A percentile compares a stretch with the other conserved stretches of the same genome.
phyloP scores from a whole-genome alignment of 805 yeast genomes.

The Hagleromyces aurorensis region DNA sequence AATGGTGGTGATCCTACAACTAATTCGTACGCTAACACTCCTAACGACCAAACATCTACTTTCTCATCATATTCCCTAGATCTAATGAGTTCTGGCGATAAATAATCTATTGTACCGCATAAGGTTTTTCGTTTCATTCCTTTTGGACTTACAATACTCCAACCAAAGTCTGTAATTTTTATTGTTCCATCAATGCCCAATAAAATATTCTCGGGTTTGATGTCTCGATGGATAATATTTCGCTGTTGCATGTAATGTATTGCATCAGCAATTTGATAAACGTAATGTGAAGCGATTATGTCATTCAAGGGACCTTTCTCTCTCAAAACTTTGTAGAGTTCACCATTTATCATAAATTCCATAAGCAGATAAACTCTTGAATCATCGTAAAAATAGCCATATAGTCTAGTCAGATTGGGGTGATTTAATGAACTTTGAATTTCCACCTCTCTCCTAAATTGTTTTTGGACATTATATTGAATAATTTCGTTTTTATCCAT shows the following conservation, averaged over 20 bases:
- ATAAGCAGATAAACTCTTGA: slow-evolving; percentile 73
- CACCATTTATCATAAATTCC: slow-evolving; percentile 83
- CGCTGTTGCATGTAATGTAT: slow-evolving; percentile 69
- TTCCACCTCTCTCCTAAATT: slow-evolving; percentile 85
- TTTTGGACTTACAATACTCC: slow-evolving; percentile 70
- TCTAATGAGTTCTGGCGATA: slow-evolving; percentile 94
- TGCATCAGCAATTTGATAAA: slow-evolving; percentile 77
- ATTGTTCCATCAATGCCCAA: slow-evolving; percentile 67
- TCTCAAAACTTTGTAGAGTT: slow-evolving; percentile 67
- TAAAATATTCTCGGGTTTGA: slow-evolving; percentile 88
- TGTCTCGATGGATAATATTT: slow-evolving; percentile 82
- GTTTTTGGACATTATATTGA: slow-evolving; percentile 70
- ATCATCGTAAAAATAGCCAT: slow-evolving; percentile 78
- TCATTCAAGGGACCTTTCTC: slow-evolving; percentile 65
- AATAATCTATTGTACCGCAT: slow-evolving; percentile 91
- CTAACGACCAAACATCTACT: slow-evolving; percentile 92
- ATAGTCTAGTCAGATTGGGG: slow-evolving; percentile 70
- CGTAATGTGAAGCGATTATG: slow-evolving; percentile 65
- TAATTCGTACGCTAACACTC: slow-evolving; percentile 78
- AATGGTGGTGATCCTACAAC: slow-evolving; percentile 88
- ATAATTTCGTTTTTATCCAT: slow-evolving; percentile 79
- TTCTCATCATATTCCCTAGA: slow-evolving; percentile 66
- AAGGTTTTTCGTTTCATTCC: slow-evolving; percentile 61
- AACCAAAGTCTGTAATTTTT: slow-evolving; percentile 90
- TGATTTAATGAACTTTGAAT: slow-evolving; percentile 77